phyloP scores from a whole-genome alignment of 2,329 filamentous ascomycete species.

The Ophiostoma triangulosporum region DNA sequence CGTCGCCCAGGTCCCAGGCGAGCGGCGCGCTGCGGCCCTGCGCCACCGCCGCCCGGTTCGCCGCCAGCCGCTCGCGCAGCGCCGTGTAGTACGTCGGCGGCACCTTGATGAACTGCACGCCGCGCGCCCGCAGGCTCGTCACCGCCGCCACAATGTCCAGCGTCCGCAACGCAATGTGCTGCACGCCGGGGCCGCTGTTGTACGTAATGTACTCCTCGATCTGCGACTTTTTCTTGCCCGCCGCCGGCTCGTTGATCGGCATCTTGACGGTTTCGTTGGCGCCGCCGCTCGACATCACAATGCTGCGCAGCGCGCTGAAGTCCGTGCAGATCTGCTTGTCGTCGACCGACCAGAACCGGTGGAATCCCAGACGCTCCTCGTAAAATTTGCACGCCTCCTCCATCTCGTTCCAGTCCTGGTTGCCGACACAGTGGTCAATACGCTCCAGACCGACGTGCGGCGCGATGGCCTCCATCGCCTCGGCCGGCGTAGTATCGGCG shows the following conservation, averaged over 20 bases:
- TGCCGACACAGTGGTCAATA: slow-evolving; percentile 95
- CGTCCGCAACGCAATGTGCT: slow-evolving; percentile 84
- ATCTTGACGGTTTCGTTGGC: slow-evolving; percentile 84
- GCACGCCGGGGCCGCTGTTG: slow-evolving; percentile 79
- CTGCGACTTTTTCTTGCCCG: slow-evolving; percentile 80
- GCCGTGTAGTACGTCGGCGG: slow-evolving; percentile 74
- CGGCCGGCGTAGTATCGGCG: slow-evolving; percentile 38
- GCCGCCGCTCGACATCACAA: slow-evolving; percentile 75
- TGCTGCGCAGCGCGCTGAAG: slow-evolving; percentile 73
- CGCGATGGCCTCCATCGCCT: neutral
- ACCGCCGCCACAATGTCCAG: slow-evolving; percentile 67
- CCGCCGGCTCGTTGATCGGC: slow-evolving; percentile 94
- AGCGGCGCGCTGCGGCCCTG: slow-evolving; percentile 21
- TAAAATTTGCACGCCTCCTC: slow-evolving; percentile 55
- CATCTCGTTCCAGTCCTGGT: slow-evolving; percentile 93
- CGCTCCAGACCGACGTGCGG: slow-evolving; percentile 54
- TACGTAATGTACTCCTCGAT: slow-evolving; percentile 91
- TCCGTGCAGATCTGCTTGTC: slow-evolving; percentile 88
- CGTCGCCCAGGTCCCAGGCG: slow-evolving; percentile 47
- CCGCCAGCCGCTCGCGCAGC: slow-evolving; percentile 60
- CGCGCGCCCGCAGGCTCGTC: slow-evolving; percentile 64
- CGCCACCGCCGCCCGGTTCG: slow-evolving; percentile 23
- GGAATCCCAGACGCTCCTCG: slow-evolving; percentile 79
- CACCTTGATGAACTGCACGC: slow-evolving; percentile 86
- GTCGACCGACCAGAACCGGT: slow-evolving; percentile 95